phyloP scores from a whole-genome alignment of 1,284 basidiomycete species.

The Papiliotrema flavescens region DNA sequence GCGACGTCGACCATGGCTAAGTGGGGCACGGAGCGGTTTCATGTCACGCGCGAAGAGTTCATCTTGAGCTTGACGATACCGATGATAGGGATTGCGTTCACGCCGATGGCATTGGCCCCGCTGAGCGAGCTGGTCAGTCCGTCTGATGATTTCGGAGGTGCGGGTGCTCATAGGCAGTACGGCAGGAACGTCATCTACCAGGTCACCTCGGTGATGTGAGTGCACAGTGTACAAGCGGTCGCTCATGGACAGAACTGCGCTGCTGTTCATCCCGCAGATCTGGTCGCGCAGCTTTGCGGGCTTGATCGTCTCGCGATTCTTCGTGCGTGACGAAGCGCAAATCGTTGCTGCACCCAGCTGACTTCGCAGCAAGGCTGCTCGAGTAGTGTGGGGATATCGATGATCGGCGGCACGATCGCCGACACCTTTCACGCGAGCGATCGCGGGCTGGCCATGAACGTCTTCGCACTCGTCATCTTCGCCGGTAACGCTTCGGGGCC shows the following conservation, averaged over 20 bases:
- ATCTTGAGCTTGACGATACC: slow-evolving; percentile 21
- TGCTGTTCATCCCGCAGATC: slow-evolving; percentile 46
- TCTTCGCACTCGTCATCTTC: slow-evolving; percentile 48
- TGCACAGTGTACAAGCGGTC: not conserved
- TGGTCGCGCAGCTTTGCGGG: slow-evolving; percentile 33
- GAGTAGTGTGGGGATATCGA: slow-evolving; percentile 34
- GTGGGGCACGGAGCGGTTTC: slow-evolving; percentile 31
- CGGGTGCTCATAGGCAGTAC: not conserved
- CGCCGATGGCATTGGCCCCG: slow-evolving; percentile 43
- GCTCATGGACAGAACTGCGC: slow-evolving; percentile 6
- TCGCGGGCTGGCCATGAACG: slow-evolving; percentile 48
- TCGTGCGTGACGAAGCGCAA: slow-evolving; percentile 16
- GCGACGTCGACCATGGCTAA: slow-evolving; percentile 23
- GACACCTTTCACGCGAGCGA: slow-evolving; percentile 41
- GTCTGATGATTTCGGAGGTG: not conserved
- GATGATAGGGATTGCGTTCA: slow-evolving; percentile 33
- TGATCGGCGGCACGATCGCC: slow-evolving; percentile 46
- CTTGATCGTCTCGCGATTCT: slow-evolving; percentile 41
- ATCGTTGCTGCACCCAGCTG: not conserved
- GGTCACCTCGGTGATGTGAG: slow-evolving; percentile 37
- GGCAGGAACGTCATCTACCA: slow-evolving; percentile 43
- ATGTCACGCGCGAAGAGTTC: slow-evolving; percentile 23
- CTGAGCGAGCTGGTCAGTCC: slow-evolving; percentile 30
- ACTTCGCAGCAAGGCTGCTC: slow-evolving; percentile 31
- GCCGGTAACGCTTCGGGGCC: slow-evolving; percentile 28